These are phyloP conservation scores for Phytophthora pseudosyringae DNA, from an alignment of 352 stramenopile species.

Conservation along the genomic window DNA sequence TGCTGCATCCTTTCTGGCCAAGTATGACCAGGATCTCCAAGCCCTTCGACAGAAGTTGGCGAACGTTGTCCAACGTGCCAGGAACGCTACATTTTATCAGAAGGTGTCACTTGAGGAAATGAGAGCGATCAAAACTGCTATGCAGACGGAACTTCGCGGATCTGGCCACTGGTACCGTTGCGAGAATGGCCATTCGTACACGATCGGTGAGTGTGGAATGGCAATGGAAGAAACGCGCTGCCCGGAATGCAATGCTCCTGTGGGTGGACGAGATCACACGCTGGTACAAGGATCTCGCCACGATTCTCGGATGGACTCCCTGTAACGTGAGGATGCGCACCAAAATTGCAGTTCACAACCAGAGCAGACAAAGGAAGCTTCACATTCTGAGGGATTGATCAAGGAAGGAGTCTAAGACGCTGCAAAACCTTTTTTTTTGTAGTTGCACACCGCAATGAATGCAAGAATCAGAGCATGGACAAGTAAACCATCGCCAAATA, in stretches of 20 bases:
- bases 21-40: slow-evolving; percentile 18
- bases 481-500: too few species aligned
- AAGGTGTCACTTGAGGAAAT: slow-evolving; percentile 38
- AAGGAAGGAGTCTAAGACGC: too few species aligned
- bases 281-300: slow-evolving; percentile 14
- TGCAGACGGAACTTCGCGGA: slow-evolving; percentile 39
- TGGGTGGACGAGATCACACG: slow-evolving; percentile 63
- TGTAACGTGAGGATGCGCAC: not conserved
- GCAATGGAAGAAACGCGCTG: slow-evolving; percentile 72
- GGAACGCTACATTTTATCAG: slow-evolving; percentile 40
- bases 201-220: slow-evolving; percentile 83
- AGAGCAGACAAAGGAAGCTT: too few species aligned
- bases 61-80: slow-evolving; percentile 16
- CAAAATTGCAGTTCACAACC: not conserved
- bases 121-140: slow-evolving; percentile 36
- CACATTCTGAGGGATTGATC: too few species aligned
- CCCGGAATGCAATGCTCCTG: slow-evolving; percentile 66
- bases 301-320: slow-evolving; percentile 26
- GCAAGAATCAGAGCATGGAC: too few species aligned
- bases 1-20: slow-evolving; percentile 11
- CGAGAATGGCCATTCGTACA: slow-evolving; percentile 83
- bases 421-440: too few species aligned
- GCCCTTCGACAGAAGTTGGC: slow-evolving; percentile 1
- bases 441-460: too few species aligned
- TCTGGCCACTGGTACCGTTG: slow-evolving; percentile 78